Evolutionary conservation across 441 rosid species (phyloP), one percentile per base, ranked within the genome.

Genomic region (Macaranga tanarius): DNA sequence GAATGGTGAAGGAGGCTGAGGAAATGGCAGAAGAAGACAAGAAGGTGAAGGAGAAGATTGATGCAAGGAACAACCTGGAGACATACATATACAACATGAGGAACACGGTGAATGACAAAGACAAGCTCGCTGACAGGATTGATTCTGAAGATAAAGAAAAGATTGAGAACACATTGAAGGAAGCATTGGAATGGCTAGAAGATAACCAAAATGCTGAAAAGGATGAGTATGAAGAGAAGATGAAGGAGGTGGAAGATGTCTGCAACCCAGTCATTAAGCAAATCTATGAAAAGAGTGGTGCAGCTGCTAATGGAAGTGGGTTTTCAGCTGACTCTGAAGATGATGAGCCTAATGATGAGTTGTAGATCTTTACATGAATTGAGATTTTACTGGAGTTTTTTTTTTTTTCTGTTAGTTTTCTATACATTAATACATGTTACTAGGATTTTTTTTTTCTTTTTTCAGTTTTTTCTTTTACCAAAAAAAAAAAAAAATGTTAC

Each of bases 1-100:
- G 80, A 28, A 86, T 84, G 89, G 81, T 86, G 38, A 80, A 73
- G 76, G 94, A 87, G 69, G 90, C 90, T 1, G 88, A 87, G 79
- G 79, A 79, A 54, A 83, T 84, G 62, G 89, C 87, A 0, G 89
- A 86, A 42, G 89, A 86, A 63, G 94, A 89, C 40, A 79, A 69
- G 75, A 77, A 67, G 22, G 67, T 77, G 62, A 81, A 70, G 51
- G 94, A 86, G 45, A 82, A 73, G 85, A 75, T 89, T 51, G 87
- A 89, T 54, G 78, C 89, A 0, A 76, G 86, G 77, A 87, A 86
- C 84, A 86, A 81, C 71, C 75, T 86, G 31, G 91, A 89, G 70
- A 75, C 80, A 26, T 84, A 86, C 69, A 65, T 89, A 0, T 84
- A 86, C 75, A 84, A 75, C 82, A 82, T 84, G 86, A 87, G 76